Conservation (phyloP, 495 filamentous ascomycete genomes). For the Choiromyces venosus region DNA sequence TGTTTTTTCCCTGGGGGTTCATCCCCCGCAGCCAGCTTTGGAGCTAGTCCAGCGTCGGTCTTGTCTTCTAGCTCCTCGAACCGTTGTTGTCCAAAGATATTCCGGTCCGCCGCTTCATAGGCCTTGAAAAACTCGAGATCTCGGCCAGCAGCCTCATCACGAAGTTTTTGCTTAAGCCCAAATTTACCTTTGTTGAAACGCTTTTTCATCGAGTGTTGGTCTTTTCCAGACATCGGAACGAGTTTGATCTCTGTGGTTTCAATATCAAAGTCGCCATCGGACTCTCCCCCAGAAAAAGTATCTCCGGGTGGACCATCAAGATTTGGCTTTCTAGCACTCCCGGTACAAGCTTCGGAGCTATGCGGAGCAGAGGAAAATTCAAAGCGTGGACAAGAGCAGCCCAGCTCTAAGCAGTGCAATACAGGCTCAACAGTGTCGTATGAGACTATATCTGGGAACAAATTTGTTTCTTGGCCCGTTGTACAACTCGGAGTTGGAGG, state of each 20-base stretch:
- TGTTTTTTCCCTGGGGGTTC: neutral
- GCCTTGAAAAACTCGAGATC: slow-evolving; percentile 15
- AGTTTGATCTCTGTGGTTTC: neutral
- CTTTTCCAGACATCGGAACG: neutral
- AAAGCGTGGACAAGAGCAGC: slow-evolving; percentile 23
- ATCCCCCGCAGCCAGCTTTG: neutral
- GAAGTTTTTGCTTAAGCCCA: slow-evolving; percentile 3
- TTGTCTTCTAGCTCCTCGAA: slow-evolving; percentile 24
- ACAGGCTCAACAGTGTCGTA: neutral
- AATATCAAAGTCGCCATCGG: slow-evolving; percentile 8
- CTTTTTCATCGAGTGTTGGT: slow-evolving; percentile 12
- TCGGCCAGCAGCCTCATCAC: neutral
- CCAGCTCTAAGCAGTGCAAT: neutral
- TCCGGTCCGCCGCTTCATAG: slow-evolving; percentile 23
- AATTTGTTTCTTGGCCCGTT: neutral
- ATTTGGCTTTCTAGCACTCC: neutral
- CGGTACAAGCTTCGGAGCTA: neutral
- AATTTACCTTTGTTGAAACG: slow-evolving; percentile 21
- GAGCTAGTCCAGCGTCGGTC: neutral
- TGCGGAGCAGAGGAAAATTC: neutral
- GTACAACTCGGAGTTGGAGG: slow-evolving; percentile 9
- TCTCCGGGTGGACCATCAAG: slow-evolving; percentile 27
- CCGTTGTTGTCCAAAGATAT: slow-evolving; percentile 20
- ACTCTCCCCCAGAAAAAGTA: slow-evolving; percentile 16
- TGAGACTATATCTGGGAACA: neutral